Evolutionary conservation across 1,284 basidiomycete genomes (phyloP).

Genomic region (Inonotus obliquus): DNA sequence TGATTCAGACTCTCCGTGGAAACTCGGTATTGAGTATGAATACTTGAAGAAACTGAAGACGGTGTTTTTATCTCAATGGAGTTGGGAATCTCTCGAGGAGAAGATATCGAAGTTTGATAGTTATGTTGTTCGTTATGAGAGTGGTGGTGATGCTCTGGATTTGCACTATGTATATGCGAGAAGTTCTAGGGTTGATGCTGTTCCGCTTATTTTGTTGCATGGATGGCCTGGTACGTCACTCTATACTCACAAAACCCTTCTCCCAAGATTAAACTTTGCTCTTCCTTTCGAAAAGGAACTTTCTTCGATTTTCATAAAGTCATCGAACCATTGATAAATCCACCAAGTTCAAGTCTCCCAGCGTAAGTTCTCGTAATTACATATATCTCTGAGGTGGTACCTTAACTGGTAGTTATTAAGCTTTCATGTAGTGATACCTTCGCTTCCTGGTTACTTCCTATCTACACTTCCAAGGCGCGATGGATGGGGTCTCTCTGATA

Average conservation of each 20-base stretch:
- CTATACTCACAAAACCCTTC: background rate
- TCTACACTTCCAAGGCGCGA: conserved; percentile 21
- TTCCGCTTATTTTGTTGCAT: conserved; percentile 24
- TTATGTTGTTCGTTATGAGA: conserved; percentile 20
- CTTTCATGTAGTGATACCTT: conserved; percentile 25
- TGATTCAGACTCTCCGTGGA: conserved; percentile 11
- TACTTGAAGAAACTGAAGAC: conserved; percentile 18
- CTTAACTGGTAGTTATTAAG: conserved; percentile 10
- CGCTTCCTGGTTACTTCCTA: conserved; percentile 25
- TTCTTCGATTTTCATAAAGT: conserved; percentile 28
- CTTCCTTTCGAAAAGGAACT: conserved; percentile 17
- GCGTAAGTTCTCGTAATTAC: conserved; percentile 19
- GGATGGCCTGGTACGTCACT: conserved; percentile 24
- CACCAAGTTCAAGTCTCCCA: conserved; percentile 18
- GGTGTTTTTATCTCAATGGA: conserved; percentile 19
- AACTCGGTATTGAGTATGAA: conserved; percentile 19
- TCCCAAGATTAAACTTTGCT: background rate
- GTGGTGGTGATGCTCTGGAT: conserved; percentile 16
- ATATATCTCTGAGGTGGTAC: background rate
- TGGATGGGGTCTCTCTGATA: conserved; percentile 21
- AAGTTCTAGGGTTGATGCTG: conserved; percentile 20
- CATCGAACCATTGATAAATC: conserved; percentile 21
- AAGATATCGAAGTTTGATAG: conserved; percentile 16
- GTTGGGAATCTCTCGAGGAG: conserved; percentile 14
- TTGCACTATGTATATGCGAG: conserved; percentile 24